Evolutionary conservation across 2,329 filamentous ascomycete species (phyloP).

Genomic region (Mycosphaerelloides madeirae): DNA sequence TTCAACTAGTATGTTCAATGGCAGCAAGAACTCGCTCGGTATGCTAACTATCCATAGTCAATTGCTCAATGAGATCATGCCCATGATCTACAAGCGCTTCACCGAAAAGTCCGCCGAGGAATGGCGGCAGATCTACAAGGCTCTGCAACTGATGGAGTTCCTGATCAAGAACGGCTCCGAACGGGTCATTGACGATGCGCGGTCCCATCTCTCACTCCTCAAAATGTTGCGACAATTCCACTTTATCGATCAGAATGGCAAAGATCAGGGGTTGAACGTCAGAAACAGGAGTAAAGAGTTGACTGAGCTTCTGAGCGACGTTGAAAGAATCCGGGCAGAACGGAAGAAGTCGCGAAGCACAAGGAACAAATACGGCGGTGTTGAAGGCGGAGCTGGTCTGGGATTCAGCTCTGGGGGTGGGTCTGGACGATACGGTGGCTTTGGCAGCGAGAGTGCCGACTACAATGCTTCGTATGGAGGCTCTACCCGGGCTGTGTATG

Average conservation of each 20-base stretch:
- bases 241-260: slow-evolving; percentile 91
- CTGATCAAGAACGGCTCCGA: slow-evolving; percentile 98
- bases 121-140: slow-evolving; percentile 99
- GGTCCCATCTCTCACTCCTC: slow-evolving; percentile 87
- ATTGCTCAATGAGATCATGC: slow-evolving; percentile 98
- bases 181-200: slow-evolving; percentile 92
- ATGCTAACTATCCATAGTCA: slow-evolving; percentile 54
- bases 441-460: slow-evolving; percentile 69
- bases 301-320: slow-evolving; percentile 85
- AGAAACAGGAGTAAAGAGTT: slow-evolving; percentile 95
- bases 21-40: background rate
- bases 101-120: slow-evolving; percentile 97
- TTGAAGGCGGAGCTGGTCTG: slow-evolving; percentile 71
- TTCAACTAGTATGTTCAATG: slow-evolving; percentile 79
- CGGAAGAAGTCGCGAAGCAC: slow-evolving; percentile 85
- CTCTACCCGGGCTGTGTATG: slow-evolving; percentile 74
- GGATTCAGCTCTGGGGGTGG: slow-evolving; percentile 52
- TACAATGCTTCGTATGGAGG: slow-evolving; percentile 51
- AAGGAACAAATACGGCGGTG: slow-evolving; percentile 91
- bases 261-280: slow-evolving; percentile 97
- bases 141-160: slow-evolving; percentile 89
- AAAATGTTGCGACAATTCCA: slow-evolving; percentile 99
- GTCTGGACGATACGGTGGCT: slow-evolving; percentile 73
- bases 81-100: slow-evolving; percentile 98
- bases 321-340: slow-evolving; percentile 71